Conservation (phyloP, 2,329 filamentous ascomycete species). For the Gremmenia infestans region DNA sequence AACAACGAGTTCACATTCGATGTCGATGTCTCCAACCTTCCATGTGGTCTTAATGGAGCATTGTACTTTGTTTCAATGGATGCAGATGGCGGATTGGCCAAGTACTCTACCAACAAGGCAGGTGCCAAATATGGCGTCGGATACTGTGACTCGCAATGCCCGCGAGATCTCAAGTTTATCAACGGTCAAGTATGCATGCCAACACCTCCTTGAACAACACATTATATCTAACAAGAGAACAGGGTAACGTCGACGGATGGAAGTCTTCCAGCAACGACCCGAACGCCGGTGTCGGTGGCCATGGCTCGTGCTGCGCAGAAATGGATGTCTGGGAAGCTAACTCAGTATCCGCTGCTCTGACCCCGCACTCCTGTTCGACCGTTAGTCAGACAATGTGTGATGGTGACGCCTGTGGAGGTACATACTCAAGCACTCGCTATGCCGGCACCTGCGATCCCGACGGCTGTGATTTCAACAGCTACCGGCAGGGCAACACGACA, state of each 20-base stretch:
- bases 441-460: conserved; percentile 53
- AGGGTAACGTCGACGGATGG: conserved; percentile 52
- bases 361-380: conserved; percentile 51
- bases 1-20: conserved; percentile 69
- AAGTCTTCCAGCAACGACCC: conserved; percentile 41
- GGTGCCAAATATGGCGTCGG: conserved; percentile 58
- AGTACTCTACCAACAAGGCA: conserved; percentile 47
- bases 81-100: conserved; percentile 51
- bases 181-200: conserved; percentile 40
- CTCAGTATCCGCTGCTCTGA: conserved; percentile 51
- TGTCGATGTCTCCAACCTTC: conserved; percentile 64
- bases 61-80: conserved; percentile 63
- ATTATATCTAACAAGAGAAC: conserved; percentile 2
- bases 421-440: conserved; percentile 44
- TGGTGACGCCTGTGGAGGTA: conserved; percentile 34
- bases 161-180: conserved; percentile 48
- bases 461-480: conserved; percentile 59
- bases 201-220: neutral
- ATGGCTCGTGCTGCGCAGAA: conserved; percentile 61
- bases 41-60: conserved; percentile 67
- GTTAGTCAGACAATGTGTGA: conserved; percentile 37
- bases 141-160: conserved; percentile 59
- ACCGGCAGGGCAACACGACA: conserved; percentile 49
- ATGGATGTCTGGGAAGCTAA: conserved; percentile 67
- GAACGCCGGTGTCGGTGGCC: conserved; percentile 47